A percentile compares a stretch with the other conserved stretches of the same genome.
Evolutionary conservation across 192 early-diverging fungal genomes (phyloP).

Genomic region (Linnemannia schmuckeri): DNA sequence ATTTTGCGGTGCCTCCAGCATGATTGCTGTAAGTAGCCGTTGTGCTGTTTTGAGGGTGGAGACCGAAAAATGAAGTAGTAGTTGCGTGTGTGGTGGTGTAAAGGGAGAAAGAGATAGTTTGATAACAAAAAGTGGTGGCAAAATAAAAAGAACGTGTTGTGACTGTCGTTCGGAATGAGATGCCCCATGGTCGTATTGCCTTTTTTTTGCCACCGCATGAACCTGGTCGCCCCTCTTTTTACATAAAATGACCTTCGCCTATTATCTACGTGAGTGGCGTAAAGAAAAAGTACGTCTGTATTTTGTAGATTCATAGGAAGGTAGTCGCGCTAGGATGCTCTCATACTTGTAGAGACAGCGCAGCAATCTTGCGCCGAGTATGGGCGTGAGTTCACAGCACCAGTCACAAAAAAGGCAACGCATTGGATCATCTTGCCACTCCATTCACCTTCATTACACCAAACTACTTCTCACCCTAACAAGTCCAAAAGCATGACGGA

Average conservation of each 20-base stretch:
- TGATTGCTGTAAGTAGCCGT: neutral
- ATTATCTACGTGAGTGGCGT: neutral
- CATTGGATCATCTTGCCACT: neutral
- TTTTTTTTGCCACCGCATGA: neutral
- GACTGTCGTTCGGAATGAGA: neutral
- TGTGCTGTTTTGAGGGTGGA: neutral
- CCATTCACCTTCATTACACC: neutral
- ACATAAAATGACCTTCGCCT: neutral
- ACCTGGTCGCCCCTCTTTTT: neutral
- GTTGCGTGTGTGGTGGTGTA: neutral
- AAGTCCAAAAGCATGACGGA: neutral
- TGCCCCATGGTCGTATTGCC: neutral
- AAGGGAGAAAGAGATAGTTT: neutral
- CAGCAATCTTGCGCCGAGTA: neutral
- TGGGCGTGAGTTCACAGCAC: neutral
- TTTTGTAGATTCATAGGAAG: neutral
- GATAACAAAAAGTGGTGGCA: neutral
- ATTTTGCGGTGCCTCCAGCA: neutral
- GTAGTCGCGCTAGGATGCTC: neutral
- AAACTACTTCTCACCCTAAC: neutral
- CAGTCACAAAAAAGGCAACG: neutral
- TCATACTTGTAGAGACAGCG: neutral
- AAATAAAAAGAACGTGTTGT: neutral
- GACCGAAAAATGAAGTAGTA: neutral
- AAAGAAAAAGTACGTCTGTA: neutral